Evolutionary conservation across 371 early-diverging fungal species (phyloP).

Genomic region (Massospora cicadina): DNA sequence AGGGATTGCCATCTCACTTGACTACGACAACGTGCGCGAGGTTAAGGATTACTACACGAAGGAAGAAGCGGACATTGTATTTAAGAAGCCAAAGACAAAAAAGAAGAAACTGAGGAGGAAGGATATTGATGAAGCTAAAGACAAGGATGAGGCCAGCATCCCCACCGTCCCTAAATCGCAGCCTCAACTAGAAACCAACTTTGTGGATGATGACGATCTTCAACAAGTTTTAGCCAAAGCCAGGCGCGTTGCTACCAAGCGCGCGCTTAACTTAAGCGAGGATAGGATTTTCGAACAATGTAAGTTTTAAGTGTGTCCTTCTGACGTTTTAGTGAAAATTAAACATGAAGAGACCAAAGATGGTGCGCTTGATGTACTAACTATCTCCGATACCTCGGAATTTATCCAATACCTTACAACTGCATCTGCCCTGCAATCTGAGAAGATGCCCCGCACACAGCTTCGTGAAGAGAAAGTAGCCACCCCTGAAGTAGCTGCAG

Average conservation of each 20-base stretch:
- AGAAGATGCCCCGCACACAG: slow-evolving; percentile 11
- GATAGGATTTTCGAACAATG: background rate
- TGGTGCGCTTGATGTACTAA: slow-evolving; percentile 17
- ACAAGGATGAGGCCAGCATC: background rate
- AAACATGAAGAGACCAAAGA: slow-evolving; percentile 22
- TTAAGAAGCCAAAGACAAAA: slow-evolving; percentile 55
- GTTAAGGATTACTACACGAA: slow-evolving; percentile 66
- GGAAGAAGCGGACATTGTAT: slow-evolving; percentile 51
- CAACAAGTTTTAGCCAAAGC: slow-evolving; percentile 61
- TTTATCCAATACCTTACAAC: slow-evolving; percentile 43
- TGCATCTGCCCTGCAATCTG: slow-evolving; percentile 19
- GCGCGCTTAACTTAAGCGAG: slow-evolving; percentile 25
- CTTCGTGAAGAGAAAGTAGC: background rate
- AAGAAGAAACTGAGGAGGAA: slow-evolving; percentile 31
- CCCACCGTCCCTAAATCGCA: background rate
- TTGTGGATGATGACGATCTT: slow-evolving; percentile 89
- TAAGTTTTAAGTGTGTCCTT: background rate
- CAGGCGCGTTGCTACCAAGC: slow-evolving; percentile 40
- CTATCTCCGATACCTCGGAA: slow-evolving; percentile 32
- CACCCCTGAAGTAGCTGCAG: background rate
- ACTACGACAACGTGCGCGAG: background rate
- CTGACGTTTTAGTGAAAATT: background rate
- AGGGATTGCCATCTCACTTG: background rate
- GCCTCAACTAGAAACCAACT: slow-evolving; percentile 30
- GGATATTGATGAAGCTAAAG: slow-evolving; percentile 12